A percentile compares a stretch with the other conserved stretches of the same genome.
These are phyloP conservation scores for Penicillium nucicola DNA, from an alignment of 495 filamentous ascomycete genomes.

Conservation along the genomic window DNA sequence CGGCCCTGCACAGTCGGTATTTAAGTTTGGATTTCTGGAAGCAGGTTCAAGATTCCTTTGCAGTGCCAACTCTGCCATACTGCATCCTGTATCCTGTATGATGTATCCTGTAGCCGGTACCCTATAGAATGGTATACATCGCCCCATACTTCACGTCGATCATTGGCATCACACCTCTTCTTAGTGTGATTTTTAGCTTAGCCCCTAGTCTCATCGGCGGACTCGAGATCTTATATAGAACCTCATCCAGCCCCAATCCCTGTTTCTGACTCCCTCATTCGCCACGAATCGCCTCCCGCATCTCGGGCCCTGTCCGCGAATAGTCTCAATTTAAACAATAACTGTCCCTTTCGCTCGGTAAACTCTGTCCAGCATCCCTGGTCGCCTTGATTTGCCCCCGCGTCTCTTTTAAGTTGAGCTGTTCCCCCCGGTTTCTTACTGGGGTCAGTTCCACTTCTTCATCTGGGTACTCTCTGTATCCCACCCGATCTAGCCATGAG, in stretches of 20 bases:
- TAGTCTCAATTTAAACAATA: not conserved
- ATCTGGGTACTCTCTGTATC: conserved; percentile 1
- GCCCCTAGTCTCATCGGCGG: too few relatives aligned
- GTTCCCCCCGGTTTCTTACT: not conserved
- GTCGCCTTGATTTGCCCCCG: not conserved
- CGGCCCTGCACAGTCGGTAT: not conserved
- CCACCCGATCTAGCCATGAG: not conserved
- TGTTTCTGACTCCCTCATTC: not conserved
- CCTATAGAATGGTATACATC: too few relatives aligned
- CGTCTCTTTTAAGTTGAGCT: conserved; percentile 5
- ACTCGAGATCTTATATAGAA: not conserved
- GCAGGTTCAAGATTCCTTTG: too few relatives aligned
- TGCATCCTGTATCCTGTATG: too few relatives aligned
- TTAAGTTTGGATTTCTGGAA: conserved; percentile 8
- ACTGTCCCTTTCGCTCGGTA: not conserved
- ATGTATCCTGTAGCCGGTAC: too few relatives aligned
- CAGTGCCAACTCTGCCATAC: too few relatives aligned
- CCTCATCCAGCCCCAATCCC: not conserved
- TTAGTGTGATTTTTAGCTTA: too few relatives aligned
- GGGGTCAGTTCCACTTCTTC: conserved; percentile 2
- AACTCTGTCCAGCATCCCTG: not conserved
- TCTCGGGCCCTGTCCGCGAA: not conserved
- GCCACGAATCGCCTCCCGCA: not conserved
- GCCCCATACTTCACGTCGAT: too few relatives aligned
- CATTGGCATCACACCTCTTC: too few relatives aligned